Evolutionary conservation across 2,329 filamentous ascomycete species (phyloP).

Genomic region (Trichoderma sp.): DNA sequence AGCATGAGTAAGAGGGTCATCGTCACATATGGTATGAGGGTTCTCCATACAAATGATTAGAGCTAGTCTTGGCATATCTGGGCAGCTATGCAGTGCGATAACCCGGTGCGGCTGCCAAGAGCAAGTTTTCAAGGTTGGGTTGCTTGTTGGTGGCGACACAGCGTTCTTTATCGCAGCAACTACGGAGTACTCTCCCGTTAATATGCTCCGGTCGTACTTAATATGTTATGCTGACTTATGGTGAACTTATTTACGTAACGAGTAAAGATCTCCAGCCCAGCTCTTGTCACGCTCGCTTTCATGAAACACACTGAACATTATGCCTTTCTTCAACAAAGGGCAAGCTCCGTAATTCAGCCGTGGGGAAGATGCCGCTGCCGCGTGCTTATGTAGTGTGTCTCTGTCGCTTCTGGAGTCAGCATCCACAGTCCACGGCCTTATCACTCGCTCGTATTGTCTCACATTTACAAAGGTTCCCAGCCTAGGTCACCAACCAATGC

Average conservation of each 20-base stretch:
- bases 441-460: background rate
- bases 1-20: background rate
- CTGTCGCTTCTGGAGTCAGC: background rate
- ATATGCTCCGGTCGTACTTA: background rate
- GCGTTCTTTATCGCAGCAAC: background rate
- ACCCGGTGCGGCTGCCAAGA: background rate
- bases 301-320: background rate
- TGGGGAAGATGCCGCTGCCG: background rate
- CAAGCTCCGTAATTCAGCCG: background rate
- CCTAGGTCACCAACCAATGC: background rate
- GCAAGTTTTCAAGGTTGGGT: background rate
- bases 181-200: too few relatives aligned
- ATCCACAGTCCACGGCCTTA: background rate
- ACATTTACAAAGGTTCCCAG: conserved; percentile 11
- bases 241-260: background rate
- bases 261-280: background rate
- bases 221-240: too few relatives aligned
- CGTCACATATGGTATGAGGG: background rate
- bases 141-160: background rate
- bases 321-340: background rate
- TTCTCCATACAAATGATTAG: background rate
- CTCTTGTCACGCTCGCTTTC: background rate
- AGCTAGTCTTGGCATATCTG: background rate
- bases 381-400: background rate
- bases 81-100: background rate